Evolutionary conservation across 305 asterid genomes (phyloP), one percentile per base, ranked within the genome.

Genomic region (Andrographis paniculata): DNA sequence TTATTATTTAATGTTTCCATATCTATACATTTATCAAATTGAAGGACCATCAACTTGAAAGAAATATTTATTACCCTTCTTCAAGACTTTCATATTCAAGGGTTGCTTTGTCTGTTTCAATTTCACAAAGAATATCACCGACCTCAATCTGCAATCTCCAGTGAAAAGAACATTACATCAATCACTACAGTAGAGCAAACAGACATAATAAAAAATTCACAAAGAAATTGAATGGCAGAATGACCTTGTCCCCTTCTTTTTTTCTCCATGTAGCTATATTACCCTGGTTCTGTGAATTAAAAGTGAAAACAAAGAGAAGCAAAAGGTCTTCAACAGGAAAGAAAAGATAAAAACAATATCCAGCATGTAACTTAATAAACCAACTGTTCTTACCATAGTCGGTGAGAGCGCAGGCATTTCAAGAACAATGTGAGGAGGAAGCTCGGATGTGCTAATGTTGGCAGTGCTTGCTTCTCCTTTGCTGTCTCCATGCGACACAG

Each of bases 21-120:
- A n/a, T n/a, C n/a, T n/a, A n/a, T n/a, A n/a, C n/a, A n/a, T n/a
- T n/a, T n/a, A n/a, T n/a, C 30, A 24, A 8, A 24, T 24, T 24
- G 30, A 24, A 24, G 8, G 8, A 3, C 6, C 30, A 5, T 17
- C 8, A 36, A 23, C 61, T 35, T 35, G 46, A 52, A 45, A 56
- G 50, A 61, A 69, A 64, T 43, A 54, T 55, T 55, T 44, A 61
- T 68, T 86, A 91, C 99, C 96, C 99, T 76, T 91, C 99, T 86
- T 86, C 99, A 63, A 86, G 99, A 68, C 88, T 62, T 75, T 91
- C 99, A 75, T 58, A 83, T 73, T 83, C 99, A 48, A 91, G 73
- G 44, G 95, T 91, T 28, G 99, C 99, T 74, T 86, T 86, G 78
- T 91, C 96, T 20, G 99, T 86, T 78, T 91, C 99, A 63, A 86